Evolutionary conservation across 2,329 filamentous ascomycete genomes (phyloP).

Genomic region (Aspergillus sp.): DNA sequence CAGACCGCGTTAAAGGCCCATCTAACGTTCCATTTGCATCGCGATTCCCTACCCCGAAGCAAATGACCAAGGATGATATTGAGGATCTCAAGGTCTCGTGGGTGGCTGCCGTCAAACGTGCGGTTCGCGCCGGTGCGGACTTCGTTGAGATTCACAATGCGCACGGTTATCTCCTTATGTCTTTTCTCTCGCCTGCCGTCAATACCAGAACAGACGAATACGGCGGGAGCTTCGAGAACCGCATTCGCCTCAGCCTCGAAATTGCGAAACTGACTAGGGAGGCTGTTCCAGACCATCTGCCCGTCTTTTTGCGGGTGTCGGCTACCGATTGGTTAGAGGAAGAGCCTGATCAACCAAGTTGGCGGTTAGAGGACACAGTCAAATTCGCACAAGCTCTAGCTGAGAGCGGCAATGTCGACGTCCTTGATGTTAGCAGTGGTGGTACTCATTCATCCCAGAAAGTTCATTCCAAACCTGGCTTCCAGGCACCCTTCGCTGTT

Average conservation of each 20-base stretch:
- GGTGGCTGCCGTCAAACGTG: conserved; percentile 57
- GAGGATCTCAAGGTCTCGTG: conserved; percentile 62
- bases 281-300: conserved; percentile 66
- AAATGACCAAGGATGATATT: conserved; percentile 69
- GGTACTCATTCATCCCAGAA: conserved; percentile 53
- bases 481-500: conserved; percentile 73
- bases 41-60: conserved; percentile 62
- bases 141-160: conserved; percentile 78
- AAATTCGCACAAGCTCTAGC: conserved; percentile 45
- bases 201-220: conserved; percentile 67
- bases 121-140: conserved; percentile 71
- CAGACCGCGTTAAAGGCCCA: conserved; percentile 21
- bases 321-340: conserved; percentile 74
- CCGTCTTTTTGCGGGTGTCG: conserved; percentile 70
- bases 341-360: conserved; percentile 60
- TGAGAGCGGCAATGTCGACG: conserved; percentile 43
- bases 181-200: conserved; percentile 66
- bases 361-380: conserved; percentile 67
- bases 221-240: conserved; percentile 59
- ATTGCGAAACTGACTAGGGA: conserved; percentile 62
- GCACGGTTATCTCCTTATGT: conserved; percentile 73
- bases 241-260: conserved; percentile 67
- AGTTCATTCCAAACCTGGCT: conserved; percentile 56
- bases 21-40: conserved; percentile 63
- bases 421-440: conserved; percentile 48